A percentile compares a stretch with the other conserved stretches of the same genome.
phyloP scores from a whole-genome alignment of 192 early-diverging fungal species.

The Gamsiella multidivaricata region DNA sequence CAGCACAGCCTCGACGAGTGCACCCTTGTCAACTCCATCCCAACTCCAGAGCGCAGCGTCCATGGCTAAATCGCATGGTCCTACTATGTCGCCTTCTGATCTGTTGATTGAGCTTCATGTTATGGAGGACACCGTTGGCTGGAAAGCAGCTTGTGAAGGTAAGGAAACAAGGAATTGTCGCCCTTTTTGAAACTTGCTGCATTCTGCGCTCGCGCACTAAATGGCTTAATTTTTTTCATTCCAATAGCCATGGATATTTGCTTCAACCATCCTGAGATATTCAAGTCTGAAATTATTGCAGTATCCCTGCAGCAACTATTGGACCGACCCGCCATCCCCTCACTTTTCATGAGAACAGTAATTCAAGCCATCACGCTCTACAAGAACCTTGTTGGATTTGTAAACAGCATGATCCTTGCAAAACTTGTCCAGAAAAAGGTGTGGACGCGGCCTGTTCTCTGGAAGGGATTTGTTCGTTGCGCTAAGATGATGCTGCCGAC shows the following conservation, averaged over 20 bases:
- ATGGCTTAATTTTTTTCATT: constrained; percentile 16
- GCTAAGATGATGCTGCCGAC: constrained; percentile 61
- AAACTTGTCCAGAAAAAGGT: constrained; percentile 73
- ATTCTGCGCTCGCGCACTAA: too few species aligned
- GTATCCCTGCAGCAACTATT: constrained; percentile 74
- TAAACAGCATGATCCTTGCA: constrained; percentile 64
- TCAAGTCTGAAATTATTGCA: constrained; percentile 75
- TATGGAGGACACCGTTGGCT: constrained; percentile 73
- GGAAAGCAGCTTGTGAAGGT: constrained; percentile 78
- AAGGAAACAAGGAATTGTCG: constrained; percentile 14
- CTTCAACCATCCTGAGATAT: constrained; percentile 72
- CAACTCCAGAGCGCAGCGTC: not conserved
- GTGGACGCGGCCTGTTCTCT: constrained; percentile 74
- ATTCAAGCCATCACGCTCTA: constrained; percentile 74
- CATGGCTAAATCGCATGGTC: constrained; percentile 26
- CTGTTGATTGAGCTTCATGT: constrained; percentile 75
- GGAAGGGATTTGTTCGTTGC: constrained; percentile 82
- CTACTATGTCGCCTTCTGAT: constrained; percentile 69
- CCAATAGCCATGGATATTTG: constrained; percentile 82
- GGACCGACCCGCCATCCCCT: constrained; percentile 74
- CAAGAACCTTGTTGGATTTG: constrained; percentile 69
- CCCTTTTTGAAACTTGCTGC: not conserved
- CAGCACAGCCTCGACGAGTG: not conserved
- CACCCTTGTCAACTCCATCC: too few species aligned
- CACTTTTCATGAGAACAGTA: constrained; percentile 81